These are phyloP conservation scores for Prunus mongolica DNA, from an alignment of 306 rosid species.

Conservation along the genomic window DNA sequence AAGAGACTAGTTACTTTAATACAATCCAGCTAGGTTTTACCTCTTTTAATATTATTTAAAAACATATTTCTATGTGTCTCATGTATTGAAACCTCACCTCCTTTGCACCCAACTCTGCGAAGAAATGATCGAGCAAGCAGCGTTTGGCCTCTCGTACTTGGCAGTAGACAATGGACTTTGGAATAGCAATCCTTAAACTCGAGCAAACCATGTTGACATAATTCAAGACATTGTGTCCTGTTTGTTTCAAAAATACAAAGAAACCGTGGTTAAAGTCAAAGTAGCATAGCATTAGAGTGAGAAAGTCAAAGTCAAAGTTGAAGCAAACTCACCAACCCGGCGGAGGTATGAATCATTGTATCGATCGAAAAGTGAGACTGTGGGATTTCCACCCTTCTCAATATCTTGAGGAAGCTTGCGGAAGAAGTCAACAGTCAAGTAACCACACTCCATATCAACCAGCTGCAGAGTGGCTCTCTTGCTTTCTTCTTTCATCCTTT, in stretches of 20 bases:
- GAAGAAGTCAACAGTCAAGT: constrained; percentile 44
- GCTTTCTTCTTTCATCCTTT: constrained; percentile 43
- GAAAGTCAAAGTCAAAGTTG: too few relatives aligned
- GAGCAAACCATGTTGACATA: constrained; percentile 41
- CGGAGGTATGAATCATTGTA: constrained; percentile 40
- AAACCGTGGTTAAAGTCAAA: not conserved
- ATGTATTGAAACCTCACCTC: constrained; percentile 19
- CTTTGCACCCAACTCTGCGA: constrained; percentile 36
- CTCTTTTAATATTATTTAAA: too few relatives aligned
- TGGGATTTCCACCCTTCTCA: constrained; percentile 49
- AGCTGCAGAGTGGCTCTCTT: constrained; percentile 38
- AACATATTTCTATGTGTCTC: not conserved
- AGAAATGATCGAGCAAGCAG: constrained; percentile 41
- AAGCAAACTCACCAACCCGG: constrained; percentile 27
- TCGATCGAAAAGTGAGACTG: constrained; percentile 38
- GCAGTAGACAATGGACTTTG: constrained; percentile 40
- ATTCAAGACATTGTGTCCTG: constrained; percentile 37
- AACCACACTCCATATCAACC: constrained; percentile 48
- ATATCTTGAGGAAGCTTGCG: constrained; percentile 54
- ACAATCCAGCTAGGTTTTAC: not conserved
- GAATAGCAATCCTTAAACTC: constrained; percentile 34
- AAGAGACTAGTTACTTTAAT: not conserved
- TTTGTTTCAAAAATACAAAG: constrained; percentile 6
- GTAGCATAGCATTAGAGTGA: too few relatives aligned
- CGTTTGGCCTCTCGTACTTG: constrained; percentile 53